Evolutionary conservation across 2,329 filamentous ascomycete species (phyloP).

Genomic region (Thelonectria discophora): DNA sequence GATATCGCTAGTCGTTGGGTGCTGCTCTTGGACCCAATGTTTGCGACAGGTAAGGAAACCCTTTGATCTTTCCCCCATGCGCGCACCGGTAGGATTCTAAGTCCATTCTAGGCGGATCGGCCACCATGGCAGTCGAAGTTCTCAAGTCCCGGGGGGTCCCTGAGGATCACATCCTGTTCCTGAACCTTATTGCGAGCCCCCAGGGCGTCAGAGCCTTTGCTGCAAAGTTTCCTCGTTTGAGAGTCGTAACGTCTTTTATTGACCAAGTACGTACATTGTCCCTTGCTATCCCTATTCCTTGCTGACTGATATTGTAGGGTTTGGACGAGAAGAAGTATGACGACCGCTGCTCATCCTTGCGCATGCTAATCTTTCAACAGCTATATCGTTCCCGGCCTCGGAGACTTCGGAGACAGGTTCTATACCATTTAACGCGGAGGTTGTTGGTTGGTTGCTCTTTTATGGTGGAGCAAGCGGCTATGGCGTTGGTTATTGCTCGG

Average conservation of each 20-base stretch:
- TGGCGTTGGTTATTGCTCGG: constrained; percentile 26
- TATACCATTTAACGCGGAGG: constrained; percentile 76
- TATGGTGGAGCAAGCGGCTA: constrained; percentile 22
- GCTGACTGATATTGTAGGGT: constrained; percentile 59
- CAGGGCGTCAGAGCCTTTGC: constrained; percentile 91
- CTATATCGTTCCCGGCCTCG: constrained; percentile 93
- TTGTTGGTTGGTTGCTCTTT: constrained; percentile 26
- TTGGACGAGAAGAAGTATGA: constrained; percentile 94
- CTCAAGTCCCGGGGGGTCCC: constrained; percentile 90
- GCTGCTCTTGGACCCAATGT: constrained; percentile 96
- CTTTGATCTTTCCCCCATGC: background rate
- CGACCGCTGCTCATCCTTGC: constrained; percentile 16
- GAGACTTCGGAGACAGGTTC: constrained; percentile 95
- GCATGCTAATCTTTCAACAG: constrained; percentile 61
- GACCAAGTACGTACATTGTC: constrained; percentile 67
- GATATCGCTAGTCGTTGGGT: constrained; percentile 96
- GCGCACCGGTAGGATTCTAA: constrained; percentile 18
- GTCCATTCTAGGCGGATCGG: constrained; percentile 76
- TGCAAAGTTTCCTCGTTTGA: constrained; percentile 84
- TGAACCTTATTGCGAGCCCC: constrained; percentile 97
- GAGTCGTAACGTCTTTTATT: constrained; percentile 95
- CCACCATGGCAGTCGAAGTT: constrained; percentile 96
- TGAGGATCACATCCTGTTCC: constrained; percentile 93
- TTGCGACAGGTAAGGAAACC: constrained; percentile 79
- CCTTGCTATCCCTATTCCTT: constrained; percentile 16